Evolutionary conservation across 2,329 filamentous ascomycete species (phyloP).

Genomic region (Incumbomyces delicatus): DNA sequence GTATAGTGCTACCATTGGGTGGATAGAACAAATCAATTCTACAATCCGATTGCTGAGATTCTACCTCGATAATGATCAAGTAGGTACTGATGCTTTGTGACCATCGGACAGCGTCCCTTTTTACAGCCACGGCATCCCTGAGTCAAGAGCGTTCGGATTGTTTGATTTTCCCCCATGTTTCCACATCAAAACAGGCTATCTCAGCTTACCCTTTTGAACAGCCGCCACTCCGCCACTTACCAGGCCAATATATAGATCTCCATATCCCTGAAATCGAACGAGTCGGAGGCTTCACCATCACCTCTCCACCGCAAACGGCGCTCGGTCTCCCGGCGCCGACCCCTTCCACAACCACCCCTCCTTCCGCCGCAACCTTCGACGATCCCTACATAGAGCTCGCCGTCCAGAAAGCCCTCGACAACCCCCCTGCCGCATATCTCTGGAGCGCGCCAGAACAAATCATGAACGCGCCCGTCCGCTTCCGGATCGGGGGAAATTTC

Average conservation of each 20-base stretch:
- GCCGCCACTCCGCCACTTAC: constrained; percentile 51
- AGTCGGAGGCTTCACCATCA: constrained; percentile 81
- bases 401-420: constrained; percentile 60
- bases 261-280: constrained; percentile 59
- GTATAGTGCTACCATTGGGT: constrained; percentile 51
- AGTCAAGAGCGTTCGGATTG: too few relatives aligned
- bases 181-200: constrained; percentile 17
- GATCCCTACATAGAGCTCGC: constrained; percentile 63
- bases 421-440: constrained; percentile 66
- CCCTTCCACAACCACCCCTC: constrained; percentile 16
- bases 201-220: constrained; percentile 12
- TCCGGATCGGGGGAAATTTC: constrained; percentile 74
- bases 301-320: constrained; percentile 52
- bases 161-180: background rate
- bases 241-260: constrained; percentile 84
- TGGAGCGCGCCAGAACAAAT: constrained; percentile 53
- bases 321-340: constrained; percentile 19
- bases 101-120: background rate
- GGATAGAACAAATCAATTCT: constrained; percentile 56
- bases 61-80: constrained; percentile 39
- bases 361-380: constrained; percentile 17
- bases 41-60: constrained; percentile 60
- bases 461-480: constrained; percentile 45
- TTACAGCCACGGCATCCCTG: background rate
- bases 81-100: constrained; percentile 19